A percentile compares a stretch with the other conserved stretches of the same genome.
These are phyloP conservation scores for Triticum turgidum DNA, from an alignment of 176 grass and related monocot genomes.

Conservation along the genomic window DNA sequence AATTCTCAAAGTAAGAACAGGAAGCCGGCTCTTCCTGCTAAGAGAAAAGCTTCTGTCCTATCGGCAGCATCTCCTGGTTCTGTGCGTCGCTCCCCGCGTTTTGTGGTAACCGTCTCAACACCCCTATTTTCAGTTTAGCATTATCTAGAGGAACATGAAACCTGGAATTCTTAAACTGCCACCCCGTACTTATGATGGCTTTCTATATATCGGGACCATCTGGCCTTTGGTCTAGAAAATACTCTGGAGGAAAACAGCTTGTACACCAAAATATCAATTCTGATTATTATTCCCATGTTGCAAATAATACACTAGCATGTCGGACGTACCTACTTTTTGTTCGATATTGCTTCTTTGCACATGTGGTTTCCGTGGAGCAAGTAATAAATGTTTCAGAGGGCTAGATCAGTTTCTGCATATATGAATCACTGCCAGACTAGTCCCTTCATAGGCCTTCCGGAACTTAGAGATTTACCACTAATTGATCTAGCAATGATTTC, in stretches of 20 bases:
- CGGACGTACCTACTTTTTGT: neutral
- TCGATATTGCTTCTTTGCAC: neutral
- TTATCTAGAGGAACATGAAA: neutral
- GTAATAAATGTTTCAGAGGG: neutral
- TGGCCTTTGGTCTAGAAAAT: neutral
- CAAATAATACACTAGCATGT: neutral
- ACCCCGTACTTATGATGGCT: neutral
- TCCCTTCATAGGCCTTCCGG: neutral
- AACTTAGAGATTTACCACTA: too few relatives aligned
- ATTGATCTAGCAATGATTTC: neutral
- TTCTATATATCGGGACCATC: neutral
- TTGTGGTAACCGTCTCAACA: slow-evolving; percentile 38
- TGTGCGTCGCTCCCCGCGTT: slow-evolving; percentile 43
- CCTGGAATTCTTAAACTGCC: neutral
- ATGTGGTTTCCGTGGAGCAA: neutral
- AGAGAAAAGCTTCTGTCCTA: slow-evolving; percentile 18
- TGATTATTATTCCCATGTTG: neutral
- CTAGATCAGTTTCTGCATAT: neutral
- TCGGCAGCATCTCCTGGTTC: slow-evolving; percentile 27
- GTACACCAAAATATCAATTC: neutral
- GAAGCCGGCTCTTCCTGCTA: slow-evolving; percentile 37
- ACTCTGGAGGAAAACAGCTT: neutral
- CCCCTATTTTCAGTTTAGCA: neutral
- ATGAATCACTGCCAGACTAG: neutral
- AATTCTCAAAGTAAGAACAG: slow-evolving; percentile 31